A percentile compares a stretch with the other conserved stretches of the same genome.
phyloP scores from a whole-genome alignment of 345 rosid genomes.

The Pistacia integerrima region DNA sequence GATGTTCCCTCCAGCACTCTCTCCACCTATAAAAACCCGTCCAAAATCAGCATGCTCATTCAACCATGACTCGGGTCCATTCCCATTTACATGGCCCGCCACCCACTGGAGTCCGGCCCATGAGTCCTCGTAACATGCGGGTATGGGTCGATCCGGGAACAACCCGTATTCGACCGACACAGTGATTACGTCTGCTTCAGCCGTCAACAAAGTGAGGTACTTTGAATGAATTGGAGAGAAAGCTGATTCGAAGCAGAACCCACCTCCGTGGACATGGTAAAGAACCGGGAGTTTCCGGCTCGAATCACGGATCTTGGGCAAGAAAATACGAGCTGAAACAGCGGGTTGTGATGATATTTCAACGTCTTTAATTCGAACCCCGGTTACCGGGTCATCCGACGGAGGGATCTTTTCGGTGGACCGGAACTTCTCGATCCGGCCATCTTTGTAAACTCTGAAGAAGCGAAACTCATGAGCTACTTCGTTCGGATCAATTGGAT shows the following conservation, averaged over 20 bases:
- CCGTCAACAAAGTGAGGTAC: constrained; percentile 16
- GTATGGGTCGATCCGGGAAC: constrained; percentile 44
- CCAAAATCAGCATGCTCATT: constrained; percentile 34
- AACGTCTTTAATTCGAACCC: constrained; percentile 32
- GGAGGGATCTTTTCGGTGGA: constrained; percentile 21
- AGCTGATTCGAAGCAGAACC: constrained; percentile 30
- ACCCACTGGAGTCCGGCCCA: constrained; percentile 54
- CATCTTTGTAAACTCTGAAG: constrained; percentile 20
- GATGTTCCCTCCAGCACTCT: constrained; percentile 49
- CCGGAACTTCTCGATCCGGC: constrained; percentile 13
- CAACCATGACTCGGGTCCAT: constrained; percentile 41
- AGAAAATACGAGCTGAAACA: constrained; percentile 33
- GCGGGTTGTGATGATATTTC: constrained; percentile 28
- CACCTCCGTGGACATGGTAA: constrained; percentile 37
- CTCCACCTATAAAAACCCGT: constrained; percentile 37
- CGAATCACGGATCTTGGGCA: constrained; percentile 17
- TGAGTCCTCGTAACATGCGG: constrained; percentile 46
- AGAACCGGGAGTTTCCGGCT: constrained; percentile 29
- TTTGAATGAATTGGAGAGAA: constrained; percentile 21
- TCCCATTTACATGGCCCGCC: constrained; percentile 27
- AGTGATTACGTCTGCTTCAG: constrained; percentile 29
- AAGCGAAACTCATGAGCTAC: constrained; percentile 16
- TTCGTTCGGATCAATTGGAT: not conserved
- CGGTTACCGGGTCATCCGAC: constrained; percentile 18
- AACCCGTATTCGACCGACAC: constrained; percentile 44